phyloP scores from a whole-genome alignment of 73 alveolate genomes.

The Effrenium voratum region DNA sequence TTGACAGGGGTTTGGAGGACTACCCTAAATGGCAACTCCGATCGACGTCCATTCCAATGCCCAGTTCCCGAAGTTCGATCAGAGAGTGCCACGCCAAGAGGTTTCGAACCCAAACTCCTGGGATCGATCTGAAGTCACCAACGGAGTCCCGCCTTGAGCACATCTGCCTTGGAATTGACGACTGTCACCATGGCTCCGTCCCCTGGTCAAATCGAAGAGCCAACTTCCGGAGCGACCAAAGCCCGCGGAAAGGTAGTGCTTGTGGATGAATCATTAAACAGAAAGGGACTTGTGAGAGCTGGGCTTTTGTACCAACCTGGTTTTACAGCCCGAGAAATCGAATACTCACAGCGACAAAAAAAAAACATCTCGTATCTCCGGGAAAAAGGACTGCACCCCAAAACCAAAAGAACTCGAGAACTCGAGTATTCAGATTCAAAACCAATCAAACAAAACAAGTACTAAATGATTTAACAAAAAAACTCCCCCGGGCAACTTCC shows the following conservation, averaged over 20 bases:
- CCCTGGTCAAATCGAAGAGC: not conserved
- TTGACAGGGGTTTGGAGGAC: not conserved
- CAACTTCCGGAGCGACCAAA: not conserved
- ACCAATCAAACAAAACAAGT: not conserved
- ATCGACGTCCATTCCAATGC: not conserved
- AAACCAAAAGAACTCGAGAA: not conserved
- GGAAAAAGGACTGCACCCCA: not conserved
- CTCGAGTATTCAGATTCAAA: not conserved
- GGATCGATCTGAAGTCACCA: not conserved
- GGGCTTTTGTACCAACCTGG: not conserved
- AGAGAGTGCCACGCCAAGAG: too few species aligned
- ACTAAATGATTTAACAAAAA: not conserved
- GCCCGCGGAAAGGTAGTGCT: not conserved
- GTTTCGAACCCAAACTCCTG: too few species aligned
- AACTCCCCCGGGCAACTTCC: not conserved
- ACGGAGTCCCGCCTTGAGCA: slow-evolving; percentile 94
- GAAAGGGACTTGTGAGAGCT: not conserved
- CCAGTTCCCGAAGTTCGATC: not conserved
- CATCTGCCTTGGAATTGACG: slow-evolving; percentile 98
- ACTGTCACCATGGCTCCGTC: slow-evolving; percentile 65
- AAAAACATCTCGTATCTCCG: not conserved
- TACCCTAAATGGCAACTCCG: not conserved
- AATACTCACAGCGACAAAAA: not conserved
- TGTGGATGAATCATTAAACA: not conserved
- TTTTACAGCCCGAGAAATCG: not conserved